Percentiles rank a stretch among this genome's conserved stretches.
These are phyloP conservation scores for Serendipita indica DNA, from an alignment of 768 basidiomycete genomes.

Conservation along the genomic window DNA sequence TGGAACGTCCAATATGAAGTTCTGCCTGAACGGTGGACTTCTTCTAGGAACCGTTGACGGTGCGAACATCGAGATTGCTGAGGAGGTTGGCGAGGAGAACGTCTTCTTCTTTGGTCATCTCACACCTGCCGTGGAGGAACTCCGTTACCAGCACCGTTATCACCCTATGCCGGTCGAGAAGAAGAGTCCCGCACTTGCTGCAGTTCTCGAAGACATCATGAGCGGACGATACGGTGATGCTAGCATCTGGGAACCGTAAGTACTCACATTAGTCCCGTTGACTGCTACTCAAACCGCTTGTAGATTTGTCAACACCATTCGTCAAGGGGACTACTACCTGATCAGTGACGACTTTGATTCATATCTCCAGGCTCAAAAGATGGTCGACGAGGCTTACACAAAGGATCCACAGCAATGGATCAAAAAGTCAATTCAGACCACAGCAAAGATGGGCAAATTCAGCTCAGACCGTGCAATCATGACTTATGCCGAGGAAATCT, in stretches of 20 bases:
- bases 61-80: conserved; percentile 92
- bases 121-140: conserved; percentile 73
- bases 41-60: conserved; percentile 69
- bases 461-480: conserved; percentile 86
- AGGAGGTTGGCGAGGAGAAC: conserved; percentile 85
- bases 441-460: conserved; percentile 94
- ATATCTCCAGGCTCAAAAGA: conserved; percentile 68
- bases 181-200: conserved; percentile 69
- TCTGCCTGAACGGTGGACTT: conserved; percentile 81
- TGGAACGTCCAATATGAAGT: conserved; percentile 79
- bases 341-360: conserved; percentile 86
- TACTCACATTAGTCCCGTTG: conserved; percentile 16
- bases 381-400: conserved; percentile 81
- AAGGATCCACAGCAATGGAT: conserved; percentile 71
- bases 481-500: conserved; percentile 61
- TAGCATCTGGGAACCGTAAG: conserved; percentile 72
- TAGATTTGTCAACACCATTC: conserved; percentile 60
- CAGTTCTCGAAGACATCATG: conserved; percentile 63
- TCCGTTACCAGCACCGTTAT: conserved; percentile 76
- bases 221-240: conserved; percentile 69
- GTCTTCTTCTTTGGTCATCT: conserved; percentile 89
- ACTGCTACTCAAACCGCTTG: not conserved
- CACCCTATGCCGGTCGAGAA: conserved; percentile 66
- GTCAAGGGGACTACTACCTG: conserved; percentile 64
- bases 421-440: conserved; percentile 77